Percentiles rank a stretch among this genome's conserved stretches.
These are phyloP conservation scores for Ophiostoma quercus DNA, from an alignment of 2,329 filamentous ascomycete species.

Conservation along the genomic window DNA sequence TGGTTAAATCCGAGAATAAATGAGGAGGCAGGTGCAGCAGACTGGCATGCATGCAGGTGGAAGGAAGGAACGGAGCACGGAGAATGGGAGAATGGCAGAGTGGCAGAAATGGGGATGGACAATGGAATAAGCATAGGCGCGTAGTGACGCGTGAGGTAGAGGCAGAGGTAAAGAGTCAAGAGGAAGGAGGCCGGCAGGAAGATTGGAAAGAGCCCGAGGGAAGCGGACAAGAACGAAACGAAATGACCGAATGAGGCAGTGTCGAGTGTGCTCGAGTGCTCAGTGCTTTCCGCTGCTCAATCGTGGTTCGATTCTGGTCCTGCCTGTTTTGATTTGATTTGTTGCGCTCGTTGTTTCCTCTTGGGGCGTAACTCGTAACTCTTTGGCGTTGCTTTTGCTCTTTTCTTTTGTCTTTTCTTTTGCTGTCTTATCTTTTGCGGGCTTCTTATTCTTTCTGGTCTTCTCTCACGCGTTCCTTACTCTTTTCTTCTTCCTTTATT, in stretches of 20 bases:
- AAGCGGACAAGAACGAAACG: no score
- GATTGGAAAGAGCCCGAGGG: no score
- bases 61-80: neutral
- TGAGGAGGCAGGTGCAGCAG: constrained; percentile 1
- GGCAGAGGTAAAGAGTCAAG: no score
- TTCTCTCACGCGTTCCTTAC: neutral
- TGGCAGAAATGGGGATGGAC: neutral
- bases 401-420: neutral
- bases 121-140: neutral
- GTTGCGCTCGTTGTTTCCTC: constrained; percentile 5
- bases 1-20: neutral
- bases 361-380: no score
- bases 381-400: neutral
- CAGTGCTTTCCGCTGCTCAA: neutral
- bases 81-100: neutral
- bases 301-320: constrained; percentile 10
- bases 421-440: neutral
- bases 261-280: constrained; percentile 1
- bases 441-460: neutral
- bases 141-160: neutral
- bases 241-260: neutral
- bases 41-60: neutral
- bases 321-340: neutral
- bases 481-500: neutral
- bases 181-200: no score